Evolutionary conservation across 208 protist species (phyloP).

Genomic region (Trypanosoma platydactyli): DNA sequence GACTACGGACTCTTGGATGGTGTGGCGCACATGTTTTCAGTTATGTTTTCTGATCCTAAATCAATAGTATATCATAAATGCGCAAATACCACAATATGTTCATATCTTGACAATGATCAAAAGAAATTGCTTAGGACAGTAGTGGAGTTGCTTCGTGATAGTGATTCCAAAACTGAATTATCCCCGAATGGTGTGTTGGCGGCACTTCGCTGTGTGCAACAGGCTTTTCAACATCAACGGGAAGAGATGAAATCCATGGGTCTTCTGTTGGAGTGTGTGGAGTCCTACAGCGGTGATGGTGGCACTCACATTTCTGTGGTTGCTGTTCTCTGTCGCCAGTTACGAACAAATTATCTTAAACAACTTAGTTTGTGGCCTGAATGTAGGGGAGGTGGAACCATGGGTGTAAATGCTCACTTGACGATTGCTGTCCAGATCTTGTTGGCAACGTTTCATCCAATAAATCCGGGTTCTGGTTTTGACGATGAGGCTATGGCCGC

Average conservation of each 20-base stretch:
- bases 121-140: conserved; percentile 49
- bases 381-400: conserved; percentile 70
- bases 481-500: conserved; percentile 63
- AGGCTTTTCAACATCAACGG: conserved; percentile 61
- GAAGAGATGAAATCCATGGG: conserved; percentile 54
- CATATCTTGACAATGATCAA: conserved; percentile 58
- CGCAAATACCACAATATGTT: not conserved
- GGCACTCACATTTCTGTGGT: conserved; percentile 39
- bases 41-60: conserved; percentile 77
- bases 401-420: conserved; percentile 80
- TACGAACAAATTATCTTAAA: conserved; percentile 72
- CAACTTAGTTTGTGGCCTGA: conserved; percentile 83
- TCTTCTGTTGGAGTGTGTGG: conserved; percentile 54
- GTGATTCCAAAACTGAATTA: conserved; percentile 65
- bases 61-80: conserved; percentile 63
- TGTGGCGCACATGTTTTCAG: conserved; percentile 82
- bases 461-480: conserved; percentile 35
- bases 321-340: conserved; percentile 68
- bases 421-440: conserved; percentile 83
- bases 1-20: conserved; percentile 90
- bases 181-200: conserved; percentile 82
- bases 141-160: conserved; percentile 75
- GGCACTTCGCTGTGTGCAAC: conserved; percentile 69
- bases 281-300: conserved; percentile 42
- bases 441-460: conserved; percentile 50